Evolutionary conservation across 2,329 filamentous ascomycete species (phyloP).

Genomic region (Pestalotiopsis sp.): DNA sequence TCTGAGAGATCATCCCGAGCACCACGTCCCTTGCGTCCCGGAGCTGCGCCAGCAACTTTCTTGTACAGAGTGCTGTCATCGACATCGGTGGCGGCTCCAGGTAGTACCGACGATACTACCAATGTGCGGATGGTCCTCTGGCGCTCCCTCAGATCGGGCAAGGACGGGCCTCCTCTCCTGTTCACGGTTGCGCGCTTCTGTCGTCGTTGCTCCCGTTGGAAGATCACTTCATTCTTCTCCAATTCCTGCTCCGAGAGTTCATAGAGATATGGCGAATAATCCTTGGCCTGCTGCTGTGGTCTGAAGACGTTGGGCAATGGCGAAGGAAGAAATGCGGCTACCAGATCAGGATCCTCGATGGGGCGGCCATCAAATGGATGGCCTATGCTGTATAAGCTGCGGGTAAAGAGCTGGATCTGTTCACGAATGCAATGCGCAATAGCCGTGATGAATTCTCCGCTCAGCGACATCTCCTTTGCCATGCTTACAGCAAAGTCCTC

Average conservation of each 20-base stretch:
- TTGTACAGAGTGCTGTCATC: conserved; percentile 91
- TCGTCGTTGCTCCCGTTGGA: conserved; percentile 88
- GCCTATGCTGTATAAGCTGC: conserved; percentile 88
- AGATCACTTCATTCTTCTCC: conserved; percentile 87
- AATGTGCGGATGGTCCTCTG: conserved; percentile 92
- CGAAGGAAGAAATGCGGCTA: conserved; percentile 81
- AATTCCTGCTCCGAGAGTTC: conserved; percentile 90
- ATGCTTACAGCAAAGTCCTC: conserved; percentile 92
- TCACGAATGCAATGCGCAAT: conserved; percentile 98
- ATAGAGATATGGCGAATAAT: conserved; percentile 91
- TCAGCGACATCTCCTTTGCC: conserved; percentile 86
- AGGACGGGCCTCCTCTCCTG: conserved; percentile 83
- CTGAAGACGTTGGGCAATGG: conserved; percentile 84
- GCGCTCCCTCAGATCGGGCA: conserved; percentile 95
- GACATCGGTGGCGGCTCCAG: conserved; percentile 77
- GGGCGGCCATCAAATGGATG: conserved; percentile 95
- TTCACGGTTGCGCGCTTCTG: conserved; percentile 92
- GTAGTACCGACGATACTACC: conserved; percentile 89
- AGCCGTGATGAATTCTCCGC: conserved; percentile 94
- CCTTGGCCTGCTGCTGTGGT: conserved; percentile 89
- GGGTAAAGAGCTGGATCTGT: conserved; percentile 91
- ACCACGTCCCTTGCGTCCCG: conserved; percentile 57
- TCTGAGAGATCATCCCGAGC: conserved; percentile 74
- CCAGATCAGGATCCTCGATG: conserved; percentile 88
- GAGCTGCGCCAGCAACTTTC: conserved; percentile 62